A percentile compares a stretch with the other conserved stretches of the same genome.
Evolutionary conservation across 2,329 filamentous ascomycete species (phyloP).

Genomic region (Monascus ruber): DNA sequence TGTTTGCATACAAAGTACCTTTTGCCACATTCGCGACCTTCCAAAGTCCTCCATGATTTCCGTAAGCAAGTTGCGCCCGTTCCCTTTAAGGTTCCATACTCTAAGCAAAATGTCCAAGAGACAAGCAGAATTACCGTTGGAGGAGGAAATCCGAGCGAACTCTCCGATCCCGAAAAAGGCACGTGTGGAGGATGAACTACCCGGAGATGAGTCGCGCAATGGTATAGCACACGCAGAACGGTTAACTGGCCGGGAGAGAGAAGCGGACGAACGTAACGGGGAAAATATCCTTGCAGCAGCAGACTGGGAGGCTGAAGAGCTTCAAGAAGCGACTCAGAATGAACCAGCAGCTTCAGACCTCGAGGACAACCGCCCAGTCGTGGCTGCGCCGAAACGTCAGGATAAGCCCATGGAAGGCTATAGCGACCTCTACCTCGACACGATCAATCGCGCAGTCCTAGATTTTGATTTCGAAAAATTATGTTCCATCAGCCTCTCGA

Average conservation of each 20-base stretch:
- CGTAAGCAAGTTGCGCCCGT: no score
- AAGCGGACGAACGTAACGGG: constrained; percentile 25
- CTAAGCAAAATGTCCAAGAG: constrained; percentile 33
- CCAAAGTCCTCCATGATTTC: constrained; percentile 5
- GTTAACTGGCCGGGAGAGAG: constrained; percentile 19
- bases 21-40: no score
- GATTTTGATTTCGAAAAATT: constrained; percentile 99
- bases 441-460: constrained; percentile 80
- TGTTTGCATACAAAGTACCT: no score
- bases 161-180: constrained; percentile 37
- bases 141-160: constrained; percentile 19
- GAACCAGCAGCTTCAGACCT: constrained; percentile 17
- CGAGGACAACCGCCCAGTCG: constrained; percentile 25
- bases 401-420: constrained; percentile 75
- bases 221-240: constrained; percentile 15
- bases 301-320: constrained; percentile 55
- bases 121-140: constrained; percentile 33
- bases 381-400: constrained; percentile 47
- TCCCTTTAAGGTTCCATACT: no score
- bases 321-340: constrained; percentile 22
- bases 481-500: constrained; percentile 88
- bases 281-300: constrained; percentile 43
- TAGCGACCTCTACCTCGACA: constrained; percentile 93
- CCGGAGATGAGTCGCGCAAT: constrained; percentile 14
- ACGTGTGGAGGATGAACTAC: constrained; percentile 27